These are phyloP conservation scores for Silene conica DNA, from an alignment of 148 eudicot species.

Conservation along the genomic window DNA sequence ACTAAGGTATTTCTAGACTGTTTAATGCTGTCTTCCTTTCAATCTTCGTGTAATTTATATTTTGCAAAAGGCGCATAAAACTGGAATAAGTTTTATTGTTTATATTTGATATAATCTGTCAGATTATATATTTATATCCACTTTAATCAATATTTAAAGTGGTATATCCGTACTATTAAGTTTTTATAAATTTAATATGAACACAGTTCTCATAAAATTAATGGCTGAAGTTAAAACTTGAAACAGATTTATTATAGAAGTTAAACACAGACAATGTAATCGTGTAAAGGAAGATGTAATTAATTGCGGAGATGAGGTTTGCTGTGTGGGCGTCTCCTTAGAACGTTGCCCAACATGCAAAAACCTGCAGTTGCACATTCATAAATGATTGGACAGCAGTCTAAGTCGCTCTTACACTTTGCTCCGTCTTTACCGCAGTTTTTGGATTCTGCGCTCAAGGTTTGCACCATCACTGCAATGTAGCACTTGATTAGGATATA, in stretches of 20 bases:
- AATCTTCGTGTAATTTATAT: no score
- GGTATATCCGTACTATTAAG: neutral
- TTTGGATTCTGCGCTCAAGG: neutral
- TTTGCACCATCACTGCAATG: constrained; percentile 4
- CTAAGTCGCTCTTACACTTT: constrained; percentile 4
- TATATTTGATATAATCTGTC: neutral
- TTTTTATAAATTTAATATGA: no score
- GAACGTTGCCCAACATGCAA: neutral
- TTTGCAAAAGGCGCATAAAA: neutral
- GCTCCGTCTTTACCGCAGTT: neutral
- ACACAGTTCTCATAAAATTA: neutral
- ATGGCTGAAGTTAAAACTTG: neutral
- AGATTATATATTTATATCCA: neutral
- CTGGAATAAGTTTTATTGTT: neutral
- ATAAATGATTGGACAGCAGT: constrained; percentile 6
- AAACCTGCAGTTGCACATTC: constrained; percentile 1
- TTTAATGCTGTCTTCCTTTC: neutral
- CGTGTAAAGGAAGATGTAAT: neutral
- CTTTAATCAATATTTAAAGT: neutral
- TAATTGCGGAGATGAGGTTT: neutral
- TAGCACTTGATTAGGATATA: neutral
- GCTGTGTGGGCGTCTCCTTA: neutral
- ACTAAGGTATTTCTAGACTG: neutral
- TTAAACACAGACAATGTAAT: neutral
- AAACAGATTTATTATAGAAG: neutral